phyloP scores from a whole-genome alignment of 495 filamentous ascomycete genomes.

The Penicillium waksmanii region DNA sequence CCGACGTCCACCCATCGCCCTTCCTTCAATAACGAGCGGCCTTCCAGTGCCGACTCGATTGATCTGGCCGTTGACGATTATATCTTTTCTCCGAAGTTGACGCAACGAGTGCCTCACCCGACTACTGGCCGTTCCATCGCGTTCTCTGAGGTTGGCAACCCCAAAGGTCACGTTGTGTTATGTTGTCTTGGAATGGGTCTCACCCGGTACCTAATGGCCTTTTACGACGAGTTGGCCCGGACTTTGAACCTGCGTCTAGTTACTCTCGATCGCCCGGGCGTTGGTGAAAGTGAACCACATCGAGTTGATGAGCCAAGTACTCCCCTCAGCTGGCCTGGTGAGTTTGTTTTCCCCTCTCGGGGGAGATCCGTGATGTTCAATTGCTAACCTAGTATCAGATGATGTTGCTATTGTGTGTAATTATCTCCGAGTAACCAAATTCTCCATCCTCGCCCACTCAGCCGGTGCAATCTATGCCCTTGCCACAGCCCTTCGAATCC shows the following conservation, averaged over 20 bases:
- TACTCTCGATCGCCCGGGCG: conserved; percentile 91
- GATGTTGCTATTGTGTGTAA: conserved; percentile 96
- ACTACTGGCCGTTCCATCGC: conserved; percentile 85
- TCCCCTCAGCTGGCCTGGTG: conserved; percentile 93
- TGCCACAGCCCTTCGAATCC: conserved; percentile 92
- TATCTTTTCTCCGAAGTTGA: conserved; percentile 77
- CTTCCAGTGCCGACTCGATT: conserved; percentile 80
- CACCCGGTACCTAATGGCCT: conserved; percentile 93
- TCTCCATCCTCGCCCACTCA: conserved; percentile 96
- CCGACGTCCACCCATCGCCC: conserved; percentile 32
- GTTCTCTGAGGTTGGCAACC: conserved; percentile 96
- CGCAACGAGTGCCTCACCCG: conserved; percentile 83
- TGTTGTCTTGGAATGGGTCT: conserved; percentile 98
- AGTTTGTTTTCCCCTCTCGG: conserved; percentile 31
- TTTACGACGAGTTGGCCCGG: conserved; percentile 94
- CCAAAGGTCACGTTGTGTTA: conserved; percentile 88
- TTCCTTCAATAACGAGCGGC: conserved; percentile 54
- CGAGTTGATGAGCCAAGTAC: conserved; percentile 72
- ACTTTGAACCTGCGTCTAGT: conserved; percentile 89
- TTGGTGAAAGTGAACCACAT: conserved; percentile 89
- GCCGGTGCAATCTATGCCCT: conserved; percentile 97
- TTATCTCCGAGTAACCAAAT: conserved; percentile 88
- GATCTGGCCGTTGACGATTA: conserved; percentile 88
- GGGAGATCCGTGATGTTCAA: background rate
- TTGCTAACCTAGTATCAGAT: conserved; percentile 55